A percentile compares a stretch with the other conserved stretches of the same genome.
These are phyloP conservation scores for Lagenidium giganteum DNA, from an alignment of 352 stramenopile genomes.

Conservation along the genomic window DNA sequence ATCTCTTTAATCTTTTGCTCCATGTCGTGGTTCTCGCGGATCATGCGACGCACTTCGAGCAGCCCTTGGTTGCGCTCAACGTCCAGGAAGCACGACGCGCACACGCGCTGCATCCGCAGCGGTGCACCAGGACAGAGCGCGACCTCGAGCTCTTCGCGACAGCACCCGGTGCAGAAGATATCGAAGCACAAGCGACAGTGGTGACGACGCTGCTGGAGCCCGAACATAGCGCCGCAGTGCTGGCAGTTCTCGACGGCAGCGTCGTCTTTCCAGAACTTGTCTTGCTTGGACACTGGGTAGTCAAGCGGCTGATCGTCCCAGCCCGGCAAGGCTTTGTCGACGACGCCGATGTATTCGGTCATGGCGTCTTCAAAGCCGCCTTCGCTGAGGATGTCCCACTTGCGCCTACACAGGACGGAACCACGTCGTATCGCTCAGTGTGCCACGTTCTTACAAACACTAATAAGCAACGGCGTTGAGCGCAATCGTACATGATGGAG, in stretches of 20 bases:
- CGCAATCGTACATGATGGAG: constrained; percentile 46
- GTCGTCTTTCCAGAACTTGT: constrained; percentile 55
- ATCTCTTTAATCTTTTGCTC: constrained; percentile 33
- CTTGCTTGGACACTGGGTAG: constrained; percentile 30
- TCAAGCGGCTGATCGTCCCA: constrained; percentile 36
- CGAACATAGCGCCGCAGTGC: constrained; percentile 31
- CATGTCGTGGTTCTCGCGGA: constrained; percentile 40
- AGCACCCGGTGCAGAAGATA: constrained; percentile 46
- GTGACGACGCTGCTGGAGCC: constrained; percentile 26
- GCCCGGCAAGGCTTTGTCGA: constrained; percentile 44
- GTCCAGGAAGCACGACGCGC: constrained; percentile 31
- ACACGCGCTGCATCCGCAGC: constrained; percentile 36
- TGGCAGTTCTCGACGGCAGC: constrained; percentile 22
- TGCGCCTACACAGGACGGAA: constrained; percentile 19
- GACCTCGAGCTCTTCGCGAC: constrained; percentile 26
- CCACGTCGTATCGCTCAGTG: too few species aligned
- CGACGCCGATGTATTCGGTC: constrained; percentile 31
- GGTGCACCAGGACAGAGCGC: constrained; percentile 41
- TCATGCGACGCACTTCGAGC: constrained; percentile 31
- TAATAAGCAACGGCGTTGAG: neutral
- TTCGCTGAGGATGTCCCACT: constrained; percentile 50
- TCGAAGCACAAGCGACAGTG: constrained; percentile 58
- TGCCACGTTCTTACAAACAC: neutral
- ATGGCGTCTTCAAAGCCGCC: constrained; percentile 29
- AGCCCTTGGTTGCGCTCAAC: constrained; percentile 36